These are phyloP conservation scores for Ceratocystis cacaofunesta DNA, from an alignment of 2,329 filamentous ascomycete species.

Conservation along the genomic window DNA sequence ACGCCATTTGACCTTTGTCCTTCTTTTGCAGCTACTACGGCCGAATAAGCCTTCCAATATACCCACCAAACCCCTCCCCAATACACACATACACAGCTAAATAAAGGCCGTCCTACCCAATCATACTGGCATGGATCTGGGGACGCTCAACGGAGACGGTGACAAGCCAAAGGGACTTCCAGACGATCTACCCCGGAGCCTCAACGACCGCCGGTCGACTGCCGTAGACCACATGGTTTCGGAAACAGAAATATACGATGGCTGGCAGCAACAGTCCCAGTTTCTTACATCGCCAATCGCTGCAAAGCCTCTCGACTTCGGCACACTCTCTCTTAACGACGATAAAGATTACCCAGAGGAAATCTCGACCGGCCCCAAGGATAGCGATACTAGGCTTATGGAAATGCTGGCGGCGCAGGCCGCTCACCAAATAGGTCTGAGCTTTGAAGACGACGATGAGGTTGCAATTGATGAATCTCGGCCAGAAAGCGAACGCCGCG, in stretches of 20 bases:
- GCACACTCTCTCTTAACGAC: slow-evolving; percentile 68
- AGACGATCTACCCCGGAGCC: slow-evolving; percentile 72
- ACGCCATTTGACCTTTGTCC: neutral
- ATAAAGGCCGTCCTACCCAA: slow-evolving; percentile 14
- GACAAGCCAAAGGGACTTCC: slow-evolving; percentile 47
- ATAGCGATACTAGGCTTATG: slow-evolving; percentile 78
- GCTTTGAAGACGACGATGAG: slow-evolving; percentile 64
- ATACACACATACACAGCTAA: slow-evolving; percentile 24
- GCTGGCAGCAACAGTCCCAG: slow-evolving; percentile 96
- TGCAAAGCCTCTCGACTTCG: slow-evolving; percentile 70
- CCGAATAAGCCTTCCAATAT: neutral
- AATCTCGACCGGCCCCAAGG: slow-evolving; percentile 40
- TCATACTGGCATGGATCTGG: slow-evolving; percentile 42
- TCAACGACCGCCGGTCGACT: slow-evolving; percentile 69
- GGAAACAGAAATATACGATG: slow-evolving; percentile 97
- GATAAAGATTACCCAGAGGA: slow-evolving; percentile 39
- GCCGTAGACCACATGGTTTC: slow-evolving; percentile 46
- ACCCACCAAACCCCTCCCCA: neutral
- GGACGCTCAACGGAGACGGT: slow-evolving; percentile 30
- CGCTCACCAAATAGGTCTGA: slow-evolving; percentile 60
- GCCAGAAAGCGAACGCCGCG: slow-evolving; percentile 59
- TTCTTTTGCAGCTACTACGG: neutral
- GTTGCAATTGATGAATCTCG: slow-evolving; percentile 62
- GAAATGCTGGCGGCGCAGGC: slow-evolving; percentile 93
- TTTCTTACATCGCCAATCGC: slow-evolving; percentile 78